Evolutionary conservation across 192 early-diverging fungal species (phyloP), one percentile per base, ranked within the genome.

Genomic region (Umbelopsis ramanniana): DNA sequence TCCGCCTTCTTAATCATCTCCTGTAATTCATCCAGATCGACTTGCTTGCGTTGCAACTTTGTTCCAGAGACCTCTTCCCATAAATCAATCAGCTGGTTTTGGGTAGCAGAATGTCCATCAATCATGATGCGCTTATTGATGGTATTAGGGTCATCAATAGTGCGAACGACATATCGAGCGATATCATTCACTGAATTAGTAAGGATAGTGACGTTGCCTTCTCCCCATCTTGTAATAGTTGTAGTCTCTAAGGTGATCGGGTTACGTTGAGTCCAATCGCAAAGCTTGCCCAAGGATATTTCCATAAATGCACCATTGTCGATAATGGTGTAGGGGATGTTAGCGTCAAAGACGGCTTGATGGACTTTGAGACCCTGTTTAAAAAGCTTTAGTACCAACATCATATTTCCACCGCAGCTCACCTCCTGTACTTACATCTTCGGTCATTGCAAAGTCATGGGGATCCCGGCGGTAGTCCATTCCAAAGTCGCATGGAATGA

Each of bases 301-400:
- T 52, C 53, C 69, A 71, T 71, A 11, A 47, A 71, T 9, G 69
- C 17, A 23, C 69, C 33, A n/a, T 46, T 71, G 22, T 52, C 48
- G 22, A 71, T 71, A 19, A 71, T 71, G 9, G 69, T 71, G 21
- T 71, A 55, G 4, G 69, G 69, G 14, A 71, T 71, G 7, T 26
- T 26, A 7, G 38, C 38, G 3, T 52, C 47, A 37, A 71, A 52
- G 12, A 71, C 26, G 7, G 69, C 48, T 52, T 71, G 33, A 43
- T 71, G 48, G 33, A 71, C 38, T 4, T 53, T 46, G 24, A 71
- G 22, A 19, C 57, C 57, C 57, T 63, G 15, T 50, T 43, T 43
- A 1, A 10, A 63, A 37, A 19, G 33, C 26, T 29, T 29, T 29
- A n/a, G 29, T 63, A 63, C 15, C 8, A 33, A 1, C 12, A 37